Base-by-base conservation (phyloP, 495 filamentous ascomycete species). In the Chaetomium tenue region DNA sequence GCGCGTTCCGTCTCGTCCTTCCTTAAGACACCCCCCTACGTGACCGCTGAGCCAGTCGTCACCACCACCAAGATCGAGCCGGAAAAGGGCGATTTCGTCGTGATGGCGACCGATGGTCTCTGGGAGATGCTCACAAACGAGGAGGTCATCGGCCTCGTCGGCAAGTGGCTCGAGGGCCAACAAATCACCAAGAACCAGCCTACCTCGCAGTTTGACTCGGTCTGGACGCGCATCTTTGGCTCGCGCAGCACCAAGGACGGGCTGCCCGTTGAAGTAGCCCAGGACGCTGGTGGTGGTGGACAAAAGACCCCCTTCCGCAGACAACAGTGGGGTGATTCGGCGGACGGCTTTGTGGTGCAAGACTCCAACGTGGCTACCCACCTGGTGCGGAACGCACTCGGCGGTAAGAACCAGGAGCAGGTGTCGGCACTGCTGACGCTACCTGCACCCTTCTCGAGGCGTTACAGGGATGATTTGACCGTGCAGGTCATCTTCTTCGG, bases 51-150 rank as follows among this genome's bases (percentile, higher is more conserved):
- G 77, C 94, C 94, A 12, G 82, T 97, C 44, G 83, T 99, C 53
- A 98, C 92, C 8, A 96, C 91, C n/a, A 97, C 94, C 37, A 89
- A 93, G 75, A 88, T 99, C 59, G 86, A 96, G 66, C 94, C 94
- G 13, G 84, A 88, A 48, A 88, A 88, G 63, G 94, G 94, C 52
- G 95, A 98, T 71, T 99, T 99, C 68, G 79, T 99, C 6, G 93
- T 99, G 58, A 87, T 99, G 82, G 95, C 95, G 6, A 96, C 95
- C 0, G 95, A 99, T 71, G 95, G 95, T 2, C 82, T 99, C 15
- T 99, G 95, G 94, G 95, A 99, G 78, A 98, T 98, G 93, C 81
- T 99, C 57, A 97, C 91, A 57, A 99, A 97, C 72, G 95, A 99
- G 72, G 95, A 99, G 78, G 95, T 97, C 1, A 88, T 99, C 54